Evolutionary conservation across 2,329 filamentous ascomycete genomes (phyloP), one percentile per base, ranked within the genome.

Genomic region (Phyllosticta citribraziliensis): DNA sequence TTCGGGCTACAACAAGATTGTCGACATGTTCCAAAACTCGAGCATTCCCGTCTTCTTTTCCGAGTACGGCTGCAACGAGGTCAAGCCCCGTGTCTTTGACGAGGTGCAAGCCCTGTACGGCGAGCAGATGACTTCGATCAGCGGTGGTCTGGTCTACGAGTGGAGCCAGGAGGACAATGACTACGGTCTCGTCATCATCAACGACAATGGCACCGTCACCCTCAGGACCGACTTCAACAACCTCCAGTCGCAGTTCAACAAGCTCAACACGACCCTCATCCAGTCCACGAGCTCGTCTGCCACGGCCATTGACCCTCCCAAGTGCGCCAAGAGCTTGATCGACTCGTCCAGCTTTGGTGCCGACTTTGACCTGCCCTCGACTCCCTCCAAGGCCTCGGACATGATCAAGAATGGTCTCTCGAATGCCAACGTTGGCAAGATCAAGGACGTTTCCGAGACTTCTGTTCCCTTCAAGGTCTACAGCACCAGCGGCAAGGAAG

Each of bases 81-180:
- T 85, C 14, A 72, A 76, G 27, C 86, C 88, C 14, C 87, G 89
- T 66, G 75, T 85, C 67, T 94, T 91, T 76, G 87, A 88, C 66
- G 89, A 94, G 75, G 86, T 91, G 12, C 79, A 78, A 60, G 79
- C 85, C 64, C 84, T 94, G 66, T 93, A 93, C 73, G 82, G 88
- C 61, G 69, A 79, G 50, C 68, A 89, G 65, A 91, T 93, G 87
- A 86, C 78, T 19, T 78, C 84, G 61, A 85, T 93, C 69, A 87
- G 85, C 60, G 89, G 89, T 64, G 89, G 88, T 65, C 80, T 94
- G 54, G 88, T 93, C 54, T 94, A 93, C 78, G 88, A 94, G 74
- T 93, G 84, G 74, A 85, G 84, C 0, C 81, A 91, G 74, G 89
- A 92, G 71, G 74, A 76, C 52, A 86, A 87, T 71, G 73, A 81